Evolutionary conservation across 2,329 filamentous ascomycete species (phyloP), one percentile per base, ranked within the genome.

Genomic region (Ramularia endophylla): DNA sequence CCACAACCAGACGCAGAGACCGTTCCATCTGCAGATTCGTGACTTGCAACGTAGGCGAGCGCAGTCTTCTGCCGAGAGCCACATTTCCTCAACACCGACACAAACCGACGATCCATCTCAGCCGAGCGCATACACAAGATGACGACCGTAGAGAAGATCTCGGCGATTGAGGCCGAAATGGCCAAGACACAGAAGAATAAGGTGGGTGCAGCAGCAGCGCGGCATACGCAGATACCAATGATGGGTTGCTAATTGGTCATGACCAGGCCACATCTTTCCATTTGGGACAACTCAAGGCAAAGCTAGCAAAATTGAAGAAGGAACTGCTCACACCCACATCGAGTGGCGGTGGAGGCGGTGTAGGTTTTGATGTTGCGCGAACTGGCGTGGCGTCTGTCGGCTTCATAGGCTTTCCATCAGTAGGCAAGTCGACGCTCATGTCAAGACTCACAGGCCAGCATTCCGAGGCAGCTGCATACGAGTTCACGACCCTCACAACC

Each of bases 91-190:
- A 25, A 25, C 22, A 11, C 22, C 22, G 22, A 25, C n/a, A 25
- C 22, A 6, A 25, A 25, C 11, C 22, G 22, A 25, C 6, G 11
- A 25, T 11, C 22, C 22, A 6, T 6, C 22, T 25, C 6, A 25
- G 34, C 32, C 19, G 2, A 25, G 44, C 48, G 38, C 53, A 51
- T 20, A 6, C 6, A 25, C 60, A 97, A 97, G 92, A 77, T 90
- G 76, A 97, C 90, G 47, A 97, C 90, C 30, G 88, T 95, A 65
- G 90, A 97, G 60, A 97, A 97, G 84, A 95, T 97, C 77, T 95
- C 94, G 70, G 86, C 90, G 61, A 86, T 95, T 68, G 90, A 95
- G 85, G 71, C 83, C 73, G 90, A 95, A 83, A 95, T 95, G 90
- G 87, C 88, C 73, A 79, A 79, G 70, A 95, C 89, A 61, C 89